These are phyloP conservation scores for Botryotinia calthae DNA, from an alignment of 2,329 filamentous ascomycete genomes.

Conservation along the genomic window DNA sequence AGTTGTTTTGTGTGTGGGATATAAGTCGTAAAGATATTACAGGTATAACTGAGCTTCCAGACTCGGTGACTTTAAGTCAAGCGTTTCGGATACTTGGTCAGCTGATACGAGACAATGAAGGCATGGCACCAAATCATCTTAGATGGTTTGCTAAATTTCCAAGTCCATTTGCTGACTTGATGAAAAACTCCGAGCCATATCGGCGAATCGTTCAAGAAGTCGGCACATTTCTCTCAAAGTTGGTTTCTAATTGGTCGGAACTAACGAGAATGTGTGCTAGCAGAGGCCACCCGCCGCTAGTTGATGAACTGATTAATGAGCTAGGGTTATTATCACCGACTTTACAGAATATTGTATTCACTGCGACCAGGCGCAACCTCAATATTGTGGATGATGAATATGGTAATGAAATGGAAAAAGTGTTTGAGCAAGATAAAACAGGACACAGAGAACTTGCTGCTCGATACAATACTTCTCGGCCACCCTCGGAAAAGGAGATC, in stretches of 20 bases:
- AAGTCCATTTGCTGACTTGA: conserved; percentile 33
- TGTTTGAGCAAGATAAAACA: conserved; percentile 42
- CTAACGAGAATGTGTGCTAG: conserved; percentile 41
- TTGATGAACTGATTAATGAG: conserved; percentile 51
- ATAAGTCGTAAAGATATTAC: conserved; percentile 32
- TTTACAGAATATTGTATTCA: conserved; percentile 55
- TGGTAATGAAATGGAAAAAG: conserved; percentile 39
- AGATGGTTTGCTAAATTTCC: conserved; percentile 51
- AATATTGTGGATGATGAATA: conserved; percentile 41
- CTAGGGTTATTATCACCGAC: conserved; percentile 50
- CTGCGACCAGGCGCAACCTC: conserved; percentile 49
- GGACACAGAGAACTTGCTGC: conserved; percentile 35
- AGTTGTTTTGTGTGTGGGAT: conserved; percentile 60
- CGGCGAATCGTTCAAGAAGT: conserved; percentile 40
- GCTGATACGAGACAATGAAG: conserved; percentile 47
- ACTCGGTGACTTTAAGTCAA: conserved; percentile 27
- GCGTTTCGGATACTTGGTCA: conserved; percentile 42
- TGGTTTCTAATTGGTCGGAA: conserved; percentile 44
- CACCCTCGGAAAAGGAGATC: conserved; percentile 34
- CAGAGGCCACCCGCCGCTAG: conserved; percentile 53
- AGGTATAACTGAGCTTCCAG: conserved; percentile 39
- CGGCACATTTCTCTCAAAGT: conserved; percentile 44
- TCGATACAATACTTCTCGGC: conserved; percentile 31
- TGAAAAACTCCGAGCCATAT: conserved; percentile 40
- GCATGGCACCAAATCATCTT: conserved; percentile 42